Conservation (phyloP, 768 basidiomycete genomes). For the Tephrocybe sp. region DNA sequence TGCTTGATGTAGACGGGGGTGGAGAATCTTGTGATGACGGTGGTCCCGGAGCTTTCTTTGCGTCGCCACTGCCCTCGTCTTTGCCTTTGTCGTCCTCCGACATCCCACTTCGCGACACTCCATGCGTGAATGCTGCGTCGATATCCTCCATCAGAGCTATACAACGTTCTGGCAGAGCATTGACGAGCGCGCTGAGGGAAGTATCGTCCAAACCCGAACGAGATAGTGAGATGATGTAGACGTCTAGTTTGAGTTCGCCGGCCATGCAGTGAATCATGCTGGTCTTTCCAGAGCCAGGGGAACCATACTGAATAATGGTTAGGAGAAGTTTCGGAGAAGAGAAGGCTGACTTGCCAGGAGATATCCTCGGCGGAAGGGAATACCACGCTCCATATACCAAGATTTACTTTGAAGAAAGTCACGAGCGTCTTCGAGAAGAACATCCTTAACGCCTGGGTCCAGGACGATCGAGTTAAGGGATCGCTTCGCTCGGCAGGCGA, state of each 20-base stretch:
- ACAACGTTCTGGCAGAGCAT: conserved; percentile 49
- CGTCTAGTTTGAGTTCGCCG: conserved; percentile 63
- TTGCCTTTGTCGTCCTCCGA: conserved; percentile 1
- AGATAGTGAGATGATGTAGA: conserved; percentile 65
- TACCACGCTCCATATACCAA: conserved; percentile 66
- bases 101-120: conserved; percentile 22
- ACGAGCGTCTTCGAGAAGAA: conserved; percentile 54
- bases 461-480: conserved; percentile 56
- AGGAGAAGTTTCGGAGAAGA: not conserved
- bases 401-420: conserved; percentile 56
- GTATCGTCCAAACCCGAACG: conserved; percentile 56
- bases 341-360: conserved; percentile 34
- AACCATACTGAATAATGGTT: conserved; percentile 46
- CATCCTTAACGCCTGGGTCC: conserved; percentile 54
- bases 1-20: conserved; percentile 15
- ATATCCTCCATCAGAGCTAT: conserved; percentile 74
- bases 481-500: conserved; percentile 53
- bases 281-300: conserved; percentile 72
- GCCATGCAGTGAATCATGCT: conserved; percentile 67
- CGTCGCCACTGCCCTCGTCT: not conserved
- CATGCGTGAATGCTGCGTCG: conserved; percentile 55
- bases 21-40: conserved; percentile 1
- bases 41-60: not conserved
- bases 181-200: conserved; percentile 48
- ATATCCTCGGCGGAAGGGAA: conserved; percentile 69